phyloP scores from a whole-genome alignment of 2,329 filamentous ascomycete genomes.

The Trichocomaceae sp. region DNA sequence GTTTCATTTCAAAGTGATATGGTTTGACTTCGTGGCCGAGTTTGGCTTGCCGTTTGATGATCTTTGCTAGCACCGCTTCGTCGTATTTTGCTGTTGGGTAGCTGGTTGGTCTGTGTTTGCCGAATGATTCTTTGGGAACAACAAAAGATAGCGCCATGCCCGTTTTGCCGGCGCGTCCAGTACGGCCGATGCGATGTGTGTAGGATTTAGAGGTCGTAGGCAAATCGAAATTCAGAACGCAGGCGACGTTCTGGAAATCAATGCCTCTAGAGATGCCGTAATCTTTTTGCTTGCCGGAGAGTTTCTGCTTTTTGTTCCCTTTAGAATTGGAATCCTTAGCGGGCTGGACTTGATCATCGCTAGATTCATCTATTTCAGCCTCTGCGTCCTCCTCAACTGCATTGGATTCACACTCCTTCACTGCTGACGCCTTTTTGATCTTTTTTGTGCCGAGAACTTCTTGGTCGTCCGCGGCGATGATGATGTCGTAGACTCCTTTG shows the following conservation, averaged over 20 bases:
- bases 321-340: slow-evolving; percentile 22
- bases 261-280: slow-evolving; percentile 95
- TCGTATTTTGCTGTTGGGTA: slow-evolving; percentile 71
- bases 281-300: slow-evolving; percentile 67
- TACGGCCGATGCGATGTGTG: slow-evolving; percentile 93
- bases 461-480: slow-evolving; percentile 90
- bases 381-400: slow-evolving; percentile 22
- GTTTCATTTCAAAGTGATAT: slow-evolving; percentile 90
- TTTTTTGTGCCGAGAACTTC: slow-evolving; percentile 62
- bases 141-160: slow-evolving; percentile 97
- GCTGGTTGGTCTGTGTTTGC: slow-evolving; percentile 83
- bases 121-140: slow-evolving; percentile 70
- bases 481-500: slow-evolving; percentile 92
- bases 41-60: slow-evolving; percentile 70
- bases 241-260: slow-evolving; percentile 91
- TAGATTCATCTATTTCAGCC: slow-evolving; percentile 27
- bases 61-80: slow-evolving; percentile 74
- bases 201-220: slow-evolving; percentile 84
- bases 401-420: slow-evolving; percentile 11
- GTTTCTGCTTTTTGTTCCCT: slow-evolving; percentile 56
- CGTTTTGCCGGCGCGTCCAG: slow-evolving; percentile 80
- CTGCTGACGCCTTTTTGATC: slow-evolving; percentile 22
- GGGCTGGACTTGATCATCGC: slow-evolving; percentile 31
- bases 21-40: slow-evolving; percentile 75
- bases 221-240: slow-evolving; percentile 95